Conservation (phyloP, 352 stramenopile genomes). For the Stephanocyclus meneghinianus region DNA sequence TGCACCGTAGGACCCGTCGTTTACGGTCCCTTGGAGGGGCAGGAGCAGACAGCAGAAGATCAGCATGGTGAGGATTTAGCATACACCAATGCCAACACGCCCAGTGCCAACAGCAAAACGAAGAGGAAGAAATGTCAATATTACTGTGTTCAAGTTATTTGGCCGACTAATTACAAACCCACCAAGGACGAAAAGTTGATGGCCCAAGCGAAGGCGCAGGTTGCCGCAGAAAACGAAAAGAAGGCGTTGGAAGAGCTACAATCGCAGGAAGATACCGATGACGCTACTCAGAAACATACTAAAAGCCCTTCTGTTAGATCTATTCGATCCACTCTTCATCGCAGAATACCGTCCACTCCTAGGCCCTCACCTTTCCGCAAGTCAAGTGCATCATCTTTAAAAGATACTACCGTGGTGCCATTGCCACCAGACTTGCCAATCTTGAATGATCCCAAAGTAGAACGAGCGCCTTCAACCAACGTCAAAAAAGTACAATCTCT, state of each 20-base stretch:
- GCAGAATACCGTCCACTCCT: slow-evolving; percentile 9
- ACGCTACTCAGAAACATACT: background rate
- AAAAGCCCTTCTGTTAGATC: slow-evolving; percentile 16
- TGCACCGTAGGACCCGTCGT: slow-evolving; percentile 43
- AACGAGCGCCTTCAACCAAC: background rate
- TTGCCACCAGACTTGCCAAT: background rate
- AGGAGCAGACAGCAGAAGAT: background rate
- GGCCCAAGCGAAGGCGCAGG: slow-evolving; percentile 40
- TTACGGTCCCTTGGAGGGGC: slow-evolving; percentile 29
- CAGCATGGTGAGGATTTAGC: background rate
- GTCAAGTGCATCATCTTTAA: slow-evolving; percentile 3
- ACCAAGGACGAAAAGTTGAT: slow-evolving; percentile 39
- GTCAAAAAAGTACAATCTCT: slow-evolving; percentile 2
- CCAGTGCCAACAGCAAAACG: slow-evolving; percentile 24
- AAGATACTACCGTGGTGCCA: background rate
- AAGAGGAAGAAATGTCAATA: slow-evolving; percentile 47
- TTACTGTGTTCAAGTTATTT: slow-evolving; percentile 49
- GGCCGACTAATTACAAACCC: slow-evolving; percentile 40
- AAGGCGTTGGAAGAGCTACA: slow-evolving; percentile 27
- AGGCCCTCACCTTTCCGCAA: slow-evolving; percentile 14
- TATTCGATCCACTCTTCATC: slow-evolving; percentile 6
- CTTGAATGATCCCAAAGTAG: background rate
- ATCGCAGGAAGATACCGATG: background rate
- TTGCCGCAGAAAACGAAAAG: slow-evolving; percentile 47
- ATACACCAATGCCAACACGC: background rate